phyloP scores from a whole-genome alignment of 352 stramenopile species.

The Phytophthora quininea region DNA sequence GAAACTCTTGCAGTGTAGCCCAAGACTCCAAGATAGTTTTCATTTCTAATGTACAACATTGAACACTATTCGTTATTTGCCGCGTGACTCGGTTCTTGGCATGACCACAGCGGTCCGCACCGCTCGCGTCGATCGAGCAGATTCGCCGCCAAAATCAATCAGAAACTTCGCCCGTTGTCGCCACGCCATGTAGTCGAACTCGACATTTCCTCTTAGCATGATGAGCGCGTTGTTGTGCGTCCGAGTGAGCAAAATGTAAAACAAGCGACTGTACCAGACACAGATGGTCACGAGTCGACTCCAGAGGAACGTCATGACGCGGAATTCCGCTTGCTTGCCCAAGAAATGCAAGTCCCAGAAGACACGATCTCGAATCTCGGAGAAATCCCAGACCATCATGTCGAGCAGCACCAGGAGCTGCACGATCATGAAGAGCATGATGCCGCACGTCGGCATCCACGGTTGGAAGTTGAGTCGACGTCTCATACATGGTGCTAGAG shows the following conservation, averaged over 20 bases:
- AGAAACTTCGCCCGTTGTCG: constrained; percentile 29
- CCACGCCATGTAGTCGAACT: constrained; percentile 38
- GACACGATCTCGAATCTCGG: constrained; percentile 25
- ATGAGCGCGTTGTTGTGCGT: constrained; percentile 28
- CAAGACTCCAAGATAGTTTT: too few species aligned
- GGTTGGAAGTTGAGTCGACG: constrained; percentile 18
- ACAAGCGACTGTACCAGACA: constrained; percentile 28
- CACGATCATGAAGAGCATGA: constrained; percentile 31
- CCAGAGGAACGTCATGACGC: constrained; percentile 33
- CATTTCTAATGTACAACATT: too few species aligned
- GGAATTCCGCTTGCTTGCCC: constrained; percentile 23
- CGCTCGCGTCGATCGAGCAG: constrained; percentile 7
- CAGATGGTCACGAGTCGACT: constrained; percentile 36
- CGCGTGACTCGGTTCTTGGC: too few species aligned
- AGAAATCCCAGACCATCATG: constrained; percentile 22
- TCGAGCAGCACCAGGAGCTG: constrained; percentile 23
- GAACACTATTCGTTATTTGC: too few species aligned
- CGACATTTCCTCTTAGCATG: constrained; percentile 29
- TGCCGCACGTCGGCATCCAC: constrained; percentile 33
- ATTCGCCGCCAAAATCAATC: constrained; percentile 2
- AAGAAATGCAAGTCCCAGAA: constrained; percentile 30
- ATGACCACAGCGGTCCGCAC: constrained; percentile 23
- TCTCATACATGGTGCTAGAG: constrained; percentile 26
- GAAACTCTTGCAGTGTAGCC: too few species aligned
- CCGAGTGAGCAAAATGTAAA: constrained; percentile 32